Evolutionary conservation across 2,329 filamentous ascomycete genomes (phyloP).

Genomic region (Talaromyces pinophilus): DNA sequence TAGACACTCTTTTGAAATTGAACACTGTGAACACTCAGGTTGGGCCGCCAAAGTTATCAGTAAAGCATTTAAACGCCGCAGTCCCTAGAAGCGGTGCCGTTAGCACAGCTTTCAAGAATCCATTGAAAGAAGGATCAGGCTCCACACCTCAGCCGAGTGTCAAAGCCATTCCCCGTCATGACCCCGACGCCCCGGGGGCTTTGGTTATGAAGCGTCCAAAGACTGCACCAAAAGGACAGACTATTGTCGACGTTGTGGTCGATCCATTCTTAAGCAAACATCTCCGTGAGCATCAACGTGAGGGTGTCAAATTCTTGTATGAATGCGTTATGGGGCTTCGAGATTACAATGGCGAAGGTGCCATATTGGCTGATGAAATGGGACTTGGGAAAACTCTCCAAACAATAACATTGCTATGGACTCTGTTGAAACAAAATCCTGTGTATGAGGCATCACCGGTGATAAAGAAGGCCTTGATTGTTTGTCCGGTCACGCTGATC

Average conservation of each 20-base stretch:
- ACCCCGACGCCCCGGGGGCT: conserved; percentile 60
- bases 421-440: conserved; percentile 70
- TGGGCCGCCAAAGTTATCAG: conserved; percentile 32
- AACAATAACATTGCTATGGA: conserved; percentile 71
- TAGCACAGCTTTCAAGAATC: conserved; percentile 61
- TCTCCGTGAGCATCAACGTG: conserved; percentile 67
- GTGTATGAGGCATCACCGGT: conserved; percentile 61
- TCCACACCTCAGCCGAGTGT: conserved; percentile 48
- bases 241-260: conserved; percentile 70
- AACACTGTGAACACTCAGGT: conserved; percentile 23
- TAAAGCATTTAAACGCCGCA: conserved; percentile 43
- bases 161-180: conserved; percentile 64
- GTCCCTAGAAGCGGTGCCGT: conserved; percentile 42
- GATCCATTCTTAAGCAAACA: conserved; percentile 66
- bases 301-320: conserved; percentile 70
- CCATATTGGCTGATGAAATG: conserved; percentile 75
- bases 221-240: conserved; percentile 60
- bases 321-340: conserved; percentile 76
- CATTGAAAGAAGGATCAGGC: conserved; percentile 57
- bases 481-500: conserved; percentile 71
- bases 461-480: conserved; percentile 70
- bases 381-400: conserved; percentile 73
- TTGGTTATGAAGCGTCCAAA: conserved; percentile 67
- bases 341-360: conserved; percentile 65
- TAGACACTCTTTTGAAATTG: conserved; percentile 28